These are phyloP conservation scores for Xylaria flabelliformis DNA, from an alignment of 495 filamentous ascomycete species.

Conservation along the genomic window DNA sequence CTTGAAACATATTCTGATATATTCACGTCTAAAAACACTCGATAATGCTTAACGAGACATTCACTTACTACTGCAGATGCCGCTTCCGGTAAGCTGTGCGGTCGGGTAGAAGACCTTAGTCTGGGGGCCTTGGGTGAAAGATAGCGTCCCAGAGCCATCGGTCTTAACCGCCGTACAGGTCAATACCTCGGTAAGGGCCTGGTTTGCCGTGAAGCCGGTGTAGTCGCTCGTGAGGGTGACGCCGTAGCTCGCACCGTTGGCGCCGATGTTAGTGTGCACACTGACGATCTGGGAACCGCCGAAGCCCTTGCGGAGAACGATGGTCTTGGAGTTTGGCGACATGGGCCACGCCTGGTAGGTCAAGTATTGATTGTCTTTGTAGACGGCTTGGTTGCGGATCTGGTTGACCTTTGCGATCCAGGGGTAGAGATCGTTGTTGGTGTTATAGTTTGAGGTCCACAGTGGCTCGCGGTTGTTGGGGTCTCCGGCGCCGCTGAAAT, in stretches of 20 bases:
- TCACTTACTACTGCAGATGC: slow-evolving; percentile 43
- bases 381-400: slow-evolving; percentile 63
- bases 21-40: neutral
- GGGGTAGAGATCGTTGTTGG: slow-evolving; percentile 61
- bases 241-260: slow-evolving; percentile 49
- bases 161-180: slow-evolving; percentile 54
- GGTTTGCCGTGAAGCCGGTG: slow-evolving; percentile 47
- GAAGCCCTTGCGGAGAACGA: slow-evolving; percentile 71
- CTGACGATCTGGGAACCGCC: slow-evolving; percentile 58
- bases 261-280: slow-evolving; percentile 66
- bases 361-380: slow-evolving; percentile 52
- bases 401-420: slow-evolving; percentile 64
- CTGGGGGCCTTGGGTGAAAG: slow-evolving; percentile 52
- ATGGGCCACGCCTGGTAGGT: slow-evolving; percentile 61
- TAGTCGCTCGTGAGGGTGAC: slow-evolving; percentile 52
- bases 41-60: neutral
- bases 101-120: slow-evolving; percentile 58
- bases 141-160: slow-evolving; percentile 52
- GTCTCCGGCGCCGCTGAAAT: slow-evolving; percentile 60
- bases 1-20: neutral
- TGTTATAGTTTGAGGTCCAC: slow-evolving; percentile 70
- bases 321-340: slow-evolving; percentile 60
- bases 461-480: slow-evolving; percentile 75
- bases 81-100: slow-evolving; percentile 44
- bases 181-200: slow-evolving; percentile 57